phyloP scores from a whole-genome alignment of 257 asterid genomes.

The Catharanthus roseus region DNA sequence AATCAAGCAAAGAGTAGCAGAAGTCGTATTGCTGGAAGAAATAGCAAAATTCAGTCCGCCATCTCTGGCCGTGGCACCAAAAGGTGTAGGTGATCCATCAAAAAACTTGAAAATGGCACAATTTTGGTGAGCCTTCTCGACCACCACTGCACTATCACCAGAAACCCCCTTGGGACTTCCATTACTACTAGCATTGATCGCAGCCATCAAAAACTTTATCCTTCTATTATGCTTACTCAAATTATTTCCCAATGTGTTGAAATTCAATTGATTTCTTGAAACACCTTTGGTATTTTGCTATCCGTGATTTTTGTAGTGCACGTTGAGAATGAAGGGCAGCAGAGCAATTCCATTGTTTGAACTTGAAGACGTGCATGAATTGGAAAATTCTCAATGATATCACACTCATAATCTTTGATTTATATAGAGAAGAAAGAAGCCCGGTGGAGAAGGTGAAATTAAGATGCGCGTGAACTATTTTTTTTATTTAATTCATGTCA shows the following conservation, averaged over 20 bases:
- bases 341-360: neutral
- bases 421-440: neutral
- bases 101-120: constrained; percentile 52
- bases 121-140: constrained; percentile 65
- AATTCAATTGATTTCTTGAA: neutral
- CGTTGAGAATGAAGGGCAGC: neutral
- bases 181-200: constrained; percentile 20
- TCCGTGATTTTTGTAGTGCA: neutral
- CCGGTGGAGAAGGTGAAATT: neutral
- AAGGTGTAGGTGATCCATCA: constrained; percentile 76
- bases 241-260: constrained; percentile 1
- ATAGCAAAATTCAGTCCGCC: constrained; percentile 86
- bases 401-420: neutral
- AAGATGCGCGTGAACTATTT: too few relatives aligned
- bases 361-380: neutral
- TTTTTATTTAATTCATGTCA: too few relatives aligned
- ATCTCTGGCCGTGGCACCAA: constrained; percentile 77
- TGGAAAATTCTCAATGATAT: neutral
- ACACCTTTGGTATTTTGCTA: neutral
- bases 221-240: too few relatives aligned
- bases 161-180: constrained; percentile 23
- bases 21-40: constrained; percentile 60
- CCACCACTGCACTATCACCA: constrained; percentile 52
- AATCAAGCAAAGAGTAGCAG: constrained; percentile 73
- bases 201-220: too few relatives aligned